Evolutionary conservation across 208 protist genomes (phyloP).

Genomic region (Trypanosoma boissoni): DNA sequence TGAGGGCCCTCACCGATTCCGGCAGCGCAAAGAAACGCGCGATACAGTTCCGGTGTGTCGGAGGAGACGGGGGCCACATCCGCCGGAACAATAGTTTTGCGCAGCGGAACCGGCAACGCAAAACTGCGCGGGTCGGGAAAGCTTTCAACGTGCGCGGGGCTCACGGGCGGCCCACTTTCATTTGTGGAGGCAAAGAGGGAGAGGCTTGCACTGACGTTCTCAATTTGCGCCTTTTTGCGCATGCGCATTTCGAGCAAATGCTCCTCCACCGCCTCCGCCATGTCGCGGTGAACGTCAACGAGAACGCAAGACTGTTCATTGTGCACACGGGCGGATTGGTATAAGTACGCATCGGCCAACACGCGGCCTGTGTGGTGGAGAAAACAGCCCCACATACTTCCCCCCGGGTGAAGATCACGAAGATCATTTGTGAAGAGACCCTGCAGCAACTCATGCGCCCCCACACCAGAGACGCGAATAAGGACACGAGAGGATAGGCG

Average conservation of each 20-base stretch:
- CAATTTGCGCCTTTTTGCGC: constrained; percentile 69
- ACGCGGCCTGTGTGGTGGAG: constrained; percentile 78
- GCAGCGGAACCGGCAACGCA: constrained; percentile 25
- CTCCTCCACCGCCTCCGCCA: constrained; percentile 34
- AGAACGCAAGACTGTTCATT: constrained; percentile 41
- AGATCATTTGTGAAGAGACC: constrained; percentile 84
- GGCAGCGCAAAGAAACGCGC: constrained; percentile 44
- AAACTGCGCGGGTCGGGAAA: constrained; percentile 65
- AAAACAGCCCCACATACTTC: constrained; percentile 79
- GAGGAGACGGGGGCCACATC: neutral
- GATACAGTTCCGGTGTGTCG: constrained; percentile 32
- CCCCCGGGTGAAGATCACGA: constrained; percentile 40
- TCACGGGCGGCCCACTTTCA: neutral
- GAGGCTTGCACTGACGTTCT: too few species aligned
- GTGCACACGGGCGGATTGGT: constrained; percentile 35
- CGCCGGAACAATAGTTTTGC: constrained; percentile 15
- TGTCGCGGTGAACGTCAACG: constrained; percentile 56
- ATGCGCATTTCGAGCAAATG: constrained; percentile 78
- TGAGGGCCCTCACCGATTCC: constrained; percentile 84
- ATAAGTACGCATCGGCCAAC: constrained; percentile 77
- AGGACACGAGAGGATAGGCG: constrained; percentile 50
- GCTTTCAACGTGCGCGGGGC: constrained; percentile 29
- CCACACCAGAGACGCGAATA: constrained; percentile 51
- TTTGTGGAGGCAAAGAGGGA: neutral
- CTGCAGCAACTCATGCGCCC: constrained; percentile 71